These are phyloP conservation scores for Xerocomus nothofagi DNA, from an alignment of 1,284 basidiomycete genomes.

Conservation along the genomic window DNA sequence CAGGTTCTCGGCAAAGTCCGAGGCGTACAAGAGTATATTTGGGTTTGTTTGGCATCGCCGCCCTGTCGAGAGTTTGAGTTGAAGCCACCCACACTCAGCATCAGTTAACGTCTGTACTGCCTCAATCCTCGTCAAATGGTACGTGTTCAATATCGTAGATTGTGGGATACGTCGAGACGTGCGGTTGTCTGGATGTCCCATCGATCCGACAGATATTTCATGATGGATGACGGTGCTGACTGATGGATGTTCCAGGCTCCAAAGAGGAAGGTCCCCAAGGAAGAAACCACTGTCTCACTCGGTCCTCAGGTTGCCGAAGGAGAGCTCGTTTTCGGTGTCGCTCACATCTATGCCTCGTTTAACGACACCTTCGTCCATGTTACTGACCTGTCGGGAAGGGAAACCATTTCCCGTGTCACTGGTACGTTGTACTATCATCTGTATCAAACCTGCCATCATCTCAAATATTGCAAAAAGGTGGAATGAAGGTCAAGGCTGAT, in stretches of 20 bases:
- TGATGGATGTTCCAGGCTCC: constrained; percentile 59
- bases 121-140: constrained; percentile 31
- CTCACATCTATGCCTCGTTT: constrained; percentile 97
- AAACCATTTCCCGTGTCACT: constrained; percentile 98
- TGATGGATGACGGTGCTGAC: constrained; percentile 46
- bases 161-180: background rate
- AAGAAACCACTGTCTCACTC: constrained; percentile 82
- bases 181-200: background rate
- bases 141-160: constrained; percentile 12
- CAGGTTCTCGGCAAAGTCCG: no score
- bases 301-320: constrained; percentile 95
- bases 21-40: no score
- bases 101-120: constrained; percentile 12
- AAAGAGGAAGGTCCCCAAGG: constrained; percentile 80
- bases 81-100: constrained; percentile 3
- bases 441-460: background rate
- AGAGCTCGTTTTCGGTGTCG: constrained; percentile 94
- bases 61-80: constrained; percentile 1
- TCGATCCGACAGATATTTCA: constrained; percentile 1
- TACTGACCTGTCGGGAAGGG: constrained; percentile 98
- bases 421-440: constrained; percentile 50
- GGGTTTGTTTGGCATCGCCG: constrained; percentile 21
- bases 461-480: constrained; percentile 54
- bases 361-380: constrained; percentile 99
- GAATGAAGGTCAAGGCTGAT: constrained; percentile 99